Evolutionary conservation across 345 rosid species (phyloP).

Genomic region (Salix brachista): DNA sequence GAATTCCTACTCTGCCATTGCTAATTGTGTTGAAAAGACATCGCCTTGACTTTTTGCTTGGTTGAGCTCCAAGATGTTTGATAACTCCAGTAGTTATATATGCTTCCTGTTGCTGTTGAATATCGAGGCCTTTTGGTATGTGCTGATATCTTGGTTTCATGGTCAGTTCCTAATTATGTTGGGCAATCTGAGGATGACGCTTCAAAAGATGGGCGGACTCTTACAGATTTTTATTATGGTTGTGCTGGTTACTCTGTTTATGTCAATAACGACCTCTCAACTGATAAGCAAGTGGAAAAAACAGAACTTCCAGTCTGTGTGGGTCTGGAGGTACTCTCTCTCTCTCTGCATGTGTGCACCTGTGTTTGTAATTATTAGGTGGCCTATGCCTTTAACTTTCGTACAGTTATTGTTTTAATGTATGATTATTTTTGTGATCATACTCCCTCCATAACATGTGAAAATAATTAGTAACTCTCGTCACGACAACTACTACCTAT

Average conservation of each 20-base stretch:
- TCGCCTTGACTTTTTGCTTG: neutral
- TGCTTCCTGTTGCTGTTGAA: neutral
- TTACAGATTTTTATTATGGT: conserved; percentile 51
- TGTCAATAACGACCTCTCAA: conserved; percentile 33
- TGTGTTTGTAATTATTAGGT: neutral
- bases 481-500: neutral
- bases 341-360: neutral
- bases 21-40: neutral
- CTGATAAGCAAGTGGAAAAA: conserved; percentile 32
- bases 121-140: neutral
- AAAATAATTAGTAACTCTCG: neutral
- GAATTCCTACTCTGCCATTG: neutral
- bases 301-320: conserved; percentile 51
- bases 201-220: conserved; percentile 36
- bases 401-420: neutral
- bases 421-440: neutral
- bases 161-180: conserved; percentile 43
- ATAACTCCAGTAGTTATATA: neutral
- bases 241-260: conserved; percentile 63
- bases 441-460: neutral
- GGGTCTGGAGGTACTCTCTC: conserved; percentile 53
- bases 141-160: conserved; percentile 4
- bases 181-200: conserved; percentile 47
- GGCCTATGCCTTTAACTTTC: neutral
- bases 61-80: neutral